phyloP scores from a whole-genome alignment of 345 rosid genomes.

The Geranium rotundifolium region DNA sequence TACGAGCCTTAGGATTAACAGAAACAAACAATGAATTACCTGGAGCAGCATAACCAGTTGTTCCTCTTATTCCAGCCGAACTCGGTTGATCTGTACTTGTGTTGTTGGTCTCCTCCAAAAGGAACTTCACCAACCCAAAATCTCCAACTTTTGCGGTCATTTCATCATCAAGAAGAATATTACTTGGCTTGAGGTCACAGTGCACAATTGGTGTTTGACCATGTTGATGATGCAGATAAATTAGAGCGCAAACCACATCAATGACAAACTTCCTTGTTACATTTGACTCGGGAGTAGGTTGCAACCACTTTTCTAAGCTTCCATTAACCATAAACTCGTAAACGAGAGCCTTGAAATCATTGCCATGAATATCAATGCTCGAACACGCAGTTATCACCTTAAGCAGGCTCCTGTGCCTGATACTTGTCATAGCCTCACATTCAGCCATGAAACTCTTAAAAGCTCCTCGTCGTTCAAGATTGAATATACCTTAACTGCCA shows the following conservation, averaged over 20 bases:
- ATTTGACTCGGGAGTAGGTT: background rate
- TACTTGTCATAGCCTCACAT: conserved; percentile 15
- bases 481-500: conserved; percentile 19
- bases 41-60: background rate
- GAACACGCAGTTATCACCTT: conserved; percentile 17
- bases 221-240: conserved; percentile 15
- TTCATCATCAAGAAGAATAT: conserved; percentile 1
- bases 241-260: conserved; percentile 11
- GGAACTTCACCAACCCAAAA: conserved; percentile 1
- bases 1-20: too few species aligned
- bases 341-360: conserved; percentile 23
- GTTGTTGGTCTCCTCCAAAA: background rate
- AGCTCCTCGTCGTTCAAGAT: conserved; percentile 15
- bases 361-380: conserved; percentile 12
- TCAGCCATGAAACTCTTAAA: conserved; percentile 17
- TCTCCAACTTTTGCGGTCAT: conserved; percentile 4
- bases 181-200: conserved; percentile 13
- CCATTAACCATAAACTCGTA: too few species aligned
- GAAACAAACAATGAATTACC: conserved; percentile 3
- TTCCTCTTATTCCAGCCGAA: background rate
- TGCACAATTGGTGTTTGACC: conserved; percentile 5
- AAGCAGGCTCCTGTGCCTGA: conserved; percentile 19
- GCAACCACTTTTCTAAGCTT: conserved; percentile 10
- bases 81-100: background rate
- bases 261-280: background rate